Conservation (phyloP, 371 early-diverging fungal genomes). For the Choanephora cucurbitarum region DNA sequence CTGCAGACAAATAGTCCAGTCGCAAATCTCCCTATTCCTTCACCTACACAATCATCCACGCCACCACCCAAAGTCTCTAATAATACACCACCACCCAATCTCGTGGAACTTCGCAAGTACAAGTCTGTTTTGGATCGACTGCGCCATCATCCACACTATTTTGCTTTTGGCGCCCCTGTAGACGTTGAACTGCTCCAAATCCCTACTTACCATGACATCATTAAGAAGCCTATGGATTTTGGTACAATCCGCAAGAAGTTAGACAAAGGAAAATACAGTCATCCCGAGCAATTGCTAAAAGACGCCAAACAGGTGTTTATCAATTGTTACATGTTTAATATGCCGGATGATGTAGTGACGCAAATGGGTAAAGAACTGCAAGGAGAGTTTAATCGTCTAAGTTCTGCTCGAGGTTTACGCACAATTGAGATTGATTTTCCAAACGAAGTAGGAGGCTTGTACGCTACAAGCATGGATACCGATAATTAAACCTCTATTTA, state of each 20-base stretch:
- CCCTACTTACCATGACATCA: slow-evolving; percentile 83
- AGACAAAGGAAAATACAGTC: slow-evolving; percentile 25
- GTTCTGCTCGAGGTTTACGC: slow-evolving; percentile 34
- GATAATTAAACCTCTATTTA: neutral
- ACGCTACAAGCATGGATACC: neutral
- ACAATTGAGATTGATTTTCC: slow-evolving; percentile 16
- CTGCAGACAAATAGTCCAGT: neutral
- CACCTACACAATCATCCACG: neutral
- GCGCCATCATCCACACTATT: slow-evolving; percentile 19
- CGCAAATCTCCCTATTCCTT: neutral
- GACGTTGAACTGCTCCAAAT: slow-evolving; percentile 42
- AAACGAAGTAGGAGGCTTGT: slow-evolving; percentile 2
- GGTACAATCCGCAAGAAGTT: slow-evolving; percentile 34
- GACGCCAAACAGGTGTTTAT: slow-evolving; percentile 54
- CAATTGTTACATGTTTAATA: slow-evolving; percentile 89
- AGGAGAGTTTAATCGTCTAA: slow-evolving; percentile 57
- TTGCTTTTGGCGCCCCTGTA: slow-evolving; percentile 43
- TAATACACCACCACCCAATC: slow-evolving; percentile 10
- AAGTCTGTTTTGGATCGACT: slow-evolving; percentile 36
- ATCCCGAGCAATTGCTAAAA: slow-evolving; percentile 18
- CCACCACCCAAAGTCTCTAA: slow-evolving; percentile 1
- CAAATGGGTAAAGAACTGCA: slow-evolving; percentile 62
- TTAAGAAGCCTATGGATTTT: slow-evolving; percentile 63
- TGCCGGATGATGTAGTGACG: slow-evolving; percentile 73
- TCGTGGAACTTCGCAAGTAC: slow-evolving; percentile 36